A percentile compares a stretch with the other conserved stretches of the same genome.
Evolutionary conservation across 2,329 filamentous ascomycete species (phyloP).

Genomic region (Triangularia setosa): DNA sequence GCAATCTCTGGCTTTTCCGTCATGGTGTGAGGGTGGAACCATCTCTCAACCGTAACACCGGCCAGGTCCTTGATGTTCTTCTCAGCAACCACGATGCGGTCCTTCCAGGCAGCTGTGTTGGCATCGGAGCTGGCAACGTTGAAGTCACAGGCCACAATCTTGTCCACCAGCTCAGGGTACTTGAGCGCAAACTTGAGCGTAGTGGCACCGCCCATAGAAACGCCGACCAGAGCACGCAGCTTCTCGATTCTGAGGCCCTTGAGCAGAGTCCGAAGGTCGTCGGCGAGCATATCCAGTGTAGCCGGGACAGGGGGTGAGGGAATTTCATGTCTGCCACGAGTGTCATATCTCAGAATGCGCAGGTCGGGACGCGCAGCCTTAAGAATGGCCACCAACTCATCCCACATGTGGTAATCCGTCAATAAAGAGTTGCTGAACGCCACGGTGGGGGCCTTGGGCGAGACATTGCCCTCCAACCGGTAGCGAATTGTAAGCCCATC

Average conservation of each 20-base stretch:
- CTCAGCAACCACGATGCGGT: conserved; percentile 67
- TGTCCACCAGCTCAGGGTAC: conserved; percentile 54
- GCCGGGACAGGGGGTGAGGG: conserved; percentile 47
- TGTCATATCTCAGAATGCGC: conserved; percentile 72
- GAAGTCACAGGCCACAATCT: conserved; percentile 74
- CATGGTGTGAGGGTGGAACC: conserved; percentile 64
- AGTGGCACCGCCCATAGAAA: conserved; percentile 78
- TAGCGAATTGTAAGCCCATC: conserved; percentile 70
- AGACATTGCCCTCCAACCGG: conserved; percentile 67
- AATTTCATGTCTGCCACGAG: conserved; percentile 60
- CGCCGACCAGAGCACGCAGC: conserved; percentile 66
- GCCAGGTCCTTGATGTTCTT: conserved; percentile 64
- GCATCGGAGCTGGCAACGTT: conserved; percentile 67
- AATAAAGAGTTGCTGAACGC: conserved; percentile 79
- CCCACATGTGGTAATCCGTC: conserved; percentile 77
- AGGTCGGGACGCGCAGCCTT: conserved; percentile 57
- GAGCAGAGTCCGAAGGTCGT: conserved; percentile 64
- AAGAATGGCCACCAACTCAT: conserved; percentile 64
- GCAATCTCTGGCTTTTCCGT: conserved; percentile 43
- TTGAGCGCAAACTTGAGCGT: conserved; percentile 67
- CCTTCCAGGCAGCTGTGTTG: conserved; percentile 76
- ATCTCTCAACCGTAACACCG: conserved; percentile 66
- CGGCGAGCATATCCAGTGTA: conserved; percentile 61
- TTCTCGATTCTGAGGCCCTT: conserved; percentile 64
- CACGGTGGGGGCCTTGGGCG: conserved; percentile 65